These are phyloP conservation scores for Talinum fruticosum DNA, from an alignment of 148 eudicot species.

Conservation along the genomic window DNA sequence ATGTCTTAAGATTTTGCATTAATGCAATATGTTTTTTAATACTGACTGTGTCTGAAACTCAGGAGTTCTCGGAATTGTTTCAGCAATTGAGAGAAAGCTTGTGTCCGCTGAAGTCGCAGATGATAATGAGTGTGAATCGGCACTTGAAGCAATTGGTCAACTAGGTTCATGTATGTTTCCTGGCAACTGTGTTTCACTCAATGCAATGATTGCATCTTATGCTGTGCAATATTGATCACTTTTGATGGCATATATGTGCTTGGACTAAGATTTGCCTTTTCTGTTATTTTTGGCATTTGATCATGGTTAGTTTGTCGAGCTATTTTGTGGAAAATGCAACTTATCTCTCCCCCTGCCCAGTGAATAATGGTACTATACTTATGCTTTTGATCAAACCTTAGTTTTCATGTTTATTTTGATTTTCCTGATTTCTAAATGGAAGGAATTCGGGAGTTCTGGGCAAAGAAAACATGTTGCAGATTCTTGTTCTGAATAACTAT, in stretches of 20 bases:
- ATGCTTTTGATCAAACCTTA: too few relatives aligned
- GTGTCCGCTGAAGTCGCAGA: constrained; percentile 47
- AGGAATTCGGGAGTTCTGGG: too few relatives aligned
- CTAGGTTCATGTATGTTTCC: constrained; percentile 72
- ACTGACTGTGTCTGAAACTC: not conserved
- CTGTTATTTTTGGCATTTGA: not conserved
- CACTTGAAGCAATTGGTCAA: constrained; percentile 89
- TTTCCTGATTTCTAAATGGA: too few relatives aligned
- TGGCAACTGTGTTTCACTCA: not conserved
- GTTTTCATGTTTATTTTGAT: too few relatives aligned
- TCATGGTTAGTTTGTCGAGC: too few relatives aligned
- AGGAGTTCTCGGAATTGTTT: constrained; percentile 57
- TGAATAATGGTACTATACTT: too few relatives aligned
- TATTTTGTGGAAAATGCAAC: too few relatives aligned
- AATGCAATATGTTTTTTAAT: not conserved
- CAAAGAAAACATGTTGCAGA: too few relatives aligned
- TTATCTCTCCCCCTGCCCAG: too few relatives aligned
- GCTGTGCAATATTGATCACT: not conserved
- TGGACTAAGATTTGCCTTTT: not conserved
- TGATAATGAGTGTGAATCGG: constrained; percentile 82
- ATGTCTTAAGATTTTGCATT: not conserved
- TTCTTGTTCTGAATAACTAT: too few relatives aligned
- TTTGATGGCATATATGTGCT: not conserved
- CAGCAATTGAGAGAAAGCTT: constrained; percentile 61
- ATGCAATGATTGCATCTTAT: not conserved